Evolutionary conservation across 805 yeast genomes (phyloP).

Genomic region (Nakazawaea wickerhamii): DNA sequence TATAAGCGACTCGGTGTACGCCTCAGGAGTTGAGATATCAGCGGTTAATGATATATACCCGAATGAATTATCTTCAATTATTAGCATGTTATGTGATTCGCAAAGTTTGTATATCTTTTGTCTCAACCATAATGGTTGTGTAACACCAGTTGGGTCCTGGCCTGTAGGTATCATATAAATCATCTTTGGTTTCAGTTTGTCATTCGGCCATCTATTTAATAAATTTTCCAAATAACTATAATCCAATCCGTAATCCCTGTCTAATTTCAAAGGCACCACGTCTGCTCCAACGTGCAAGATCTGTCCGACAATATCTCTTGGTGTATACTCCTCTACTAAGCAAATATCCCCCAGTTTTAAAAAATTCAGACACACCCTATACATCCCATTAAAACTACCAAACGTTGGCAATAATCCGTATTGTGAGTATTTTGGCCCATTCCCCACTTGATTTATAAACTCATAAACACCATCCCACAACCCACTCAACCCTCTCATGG

Average conservation of each 20-base stretch:
- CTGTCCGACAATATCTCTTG: slow-evolving; percentile 36
- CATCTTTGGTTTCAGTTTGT: slow-evolving; percentile 36
- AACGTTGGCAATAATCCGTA: slow-evolving; percentile 43
- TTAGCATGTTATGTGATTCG: slow-evolving; percentile 41
- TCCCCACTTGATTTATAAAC: slow-evolving; percentile 18
- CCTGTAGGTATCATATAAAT: slow-evolving; percentile 53
- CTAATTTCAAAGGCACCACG: slow-evolving; percentile 32
- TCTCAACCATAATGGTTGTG: slow-evolving; percentile 37
- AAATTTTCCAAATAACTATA: slow-evolving; percentile 32
- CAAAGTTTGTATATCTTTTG: slow-evolving; percentile 39
- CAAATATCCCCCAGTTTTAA: slow-evolving; percentile 45
- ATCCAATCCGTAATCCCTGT: slow-evolving; percentile 38
- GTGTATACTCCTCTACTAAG: slow-evolving; percentile 49
- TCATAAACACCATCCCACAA: slow-evolving; percentile 34
- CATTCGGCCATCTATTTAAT: slow-evolving; percentile 41
- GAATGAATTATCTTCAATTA: slow-evolving; percentile 56
- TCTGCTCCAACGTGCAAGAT: slow-evolving; percentile 35
- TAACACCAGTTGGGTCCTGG: slow-evolving; percentile 52
- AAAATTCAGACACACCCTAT: slow-evolving; percentile 44
- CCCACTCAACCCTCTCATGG: slow-evolving; percentile 41
- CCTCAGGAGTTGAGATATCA: slow-evolving; percentile 30
- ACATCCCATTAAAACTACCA: slow-evolving; percentile 54
- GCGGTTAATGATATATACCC: slow-evolving; percentile 38
- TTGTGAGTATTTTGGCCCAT: slow-evolving; percentile 39
- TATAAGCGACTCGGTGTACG: too few relatives aligned